Evolutionary conservation across 1,139 yeast species (phyloP).

Genomic region (Magnusiomyces paraingens): DNA sequence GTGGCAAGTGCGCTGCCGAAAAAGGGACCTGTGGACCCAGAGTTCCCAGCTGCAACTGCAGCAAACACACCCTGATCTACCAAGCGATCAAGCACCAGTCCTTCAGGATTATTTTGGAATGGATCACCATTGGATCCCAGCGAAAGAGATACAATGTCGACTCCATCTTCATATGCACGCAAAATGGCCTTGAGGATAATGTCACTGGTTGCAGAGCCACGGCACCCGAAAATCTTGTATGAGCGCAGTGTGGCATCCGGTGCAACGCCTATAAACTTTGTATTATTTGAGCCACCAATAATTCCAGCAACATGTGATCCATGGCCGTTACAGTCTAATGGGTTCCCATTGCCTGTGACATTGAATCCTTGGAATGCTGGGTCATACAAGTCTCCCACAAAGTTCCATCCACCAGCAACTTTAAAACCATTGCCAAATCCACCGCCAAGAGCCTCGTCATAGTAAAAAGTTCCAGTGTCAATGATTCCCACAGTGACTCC

Average conservation of each 20-base stretch:
- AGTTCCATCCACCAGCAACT: constrained; percentile 21
- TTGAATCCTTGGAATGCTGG: constrained; percentile 3
- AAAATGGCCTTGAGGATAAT: constrained; percentile 19
- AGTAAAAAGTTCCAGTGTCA: constrained; percentile 22
- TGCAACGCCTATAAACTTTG: constrained; percentile 19
- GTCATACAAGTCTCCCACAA: constrained; percentile 18
- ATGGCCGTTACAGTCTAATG: constrained; percentile 23
- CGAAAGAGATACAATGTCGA: constrained; percentile 21
- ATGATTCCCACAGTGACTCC: constrained; percentile 20
- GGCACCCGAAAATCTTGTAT: constrained; percentile 23
- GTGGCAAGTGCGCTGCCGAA: constrained; percentile 13
- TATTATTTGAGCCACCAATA: constrained; percentile 11
- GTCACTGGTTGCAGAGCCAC: constrained; percentile 21
- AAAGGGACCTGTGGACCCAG: constrained; percentile 15
- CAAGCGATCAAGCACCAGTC: constrained; percentile 19
- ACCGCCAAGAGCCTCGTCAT: constrained; percentile 22
- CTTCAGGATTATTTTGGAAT: constrained; percentile 17
- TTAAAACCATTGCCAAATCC: constrained; percentile 21
- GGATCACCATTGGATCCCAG: constrained; percentile 19
- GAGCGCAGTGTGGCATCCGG: constrained; percentile 19
- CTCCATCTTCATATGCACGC: constrained; percentile 20
- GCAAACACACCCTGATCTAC: constrained; percentile 19
- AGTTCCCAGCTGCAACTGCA: constrained; percentile 24
- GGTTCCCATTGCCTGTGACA: constrained; percentile 15
- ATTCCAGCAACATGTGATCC: constrained; percentile 21